Evolutionary conservation across 805 yeast species (phyloP), one percentile per base, ranked within the genome.

Genomic region (Groenewaldozyma salmanticensis): DNA sequence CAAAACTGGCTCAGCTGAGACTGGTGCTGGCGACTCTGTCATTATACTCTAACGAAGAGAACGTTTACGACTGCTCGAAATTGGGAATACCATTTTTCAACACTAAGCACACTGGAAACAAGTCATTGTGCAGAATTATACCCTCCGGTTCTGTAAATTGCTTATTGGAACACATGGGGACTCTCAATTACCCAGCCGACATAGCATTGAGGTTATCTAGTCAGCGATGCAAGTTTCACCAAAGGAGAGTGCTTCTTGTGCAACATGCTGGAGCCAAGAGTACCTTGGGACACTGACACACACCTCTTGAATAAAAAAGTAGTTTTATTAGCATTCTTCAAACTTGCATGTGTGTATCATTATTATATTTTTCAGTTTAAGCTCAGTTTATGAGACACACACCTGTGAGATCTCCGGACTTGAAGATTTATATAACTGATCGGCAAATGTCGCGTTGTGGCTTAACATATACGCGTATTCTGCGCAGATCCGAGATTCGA

Each of bases 21-120:
- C 33, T 46, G 20, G 49, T 33, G n/a, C 15, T 21, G 33, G 35
- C 44, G 29, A 47, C 51, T 9, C 19, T 47, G 37, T 41, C 44
- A 31, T 27, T 15, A 37, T 47, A 33, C 22, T 40, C 43, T 13
- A 48, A 48, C n/a, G 50, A 48, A 7, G 35, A 29, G 13, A 19
- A 42, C 5, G 38, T 45, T 3, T 47, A 48, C 46, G 51, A 47
- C 43, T 47, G 51, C 33, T 47, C 51, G 11, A 47, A 47, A 20
- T 21, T 27, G 9, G 51, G 51, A 3, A 29, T 47, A 11, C 52
- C 52, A 6, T 47, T 49, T 43, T 17, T 47, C n/a, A 21, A 19
- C 7, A 42, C 51, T 5, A 39, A 39, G 13, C 42, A 42, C n/a
- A 47, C 51, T 4, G 51, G 51, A 4, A 47, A 47, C 29, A 47